Base-by-base conservation (phyloP, 352 stramenopile genomes). In the Phytophthora pisi region DNA sequence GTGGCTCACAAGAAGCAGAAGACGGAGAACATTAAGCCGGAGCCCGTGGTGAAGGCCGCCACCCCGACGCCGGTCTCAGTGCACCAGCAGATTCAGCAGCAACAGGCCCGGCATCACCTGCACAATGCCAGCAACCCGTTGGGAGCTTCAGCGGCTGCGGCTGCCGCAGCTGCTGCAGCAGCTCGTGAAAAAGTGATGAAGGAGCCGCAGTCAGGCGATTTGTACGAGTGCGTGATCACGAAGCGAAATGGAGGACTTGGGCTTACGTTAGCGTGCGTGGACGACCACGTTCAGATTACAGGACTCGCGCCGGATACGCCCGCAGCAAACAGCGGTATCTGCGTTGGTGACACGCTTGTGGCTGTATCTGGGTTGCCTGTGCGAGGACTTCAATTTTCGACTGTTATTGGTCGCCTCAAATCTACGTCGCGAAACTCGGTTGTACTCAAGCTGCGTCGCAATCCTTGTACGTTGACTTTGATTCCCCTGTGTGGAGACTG, bases 221-320 rank as follows among this genome's bases (percentile, higher is more conserved):
- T 93, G n/a, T 93, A 93, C 78, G 85, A 93, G 72, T 93, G 85
- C 51, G 83, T 93, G 40, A 93, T 93, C 72, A 93, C 82, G 45
- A 93, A 93, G 57, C 74, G 82, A 8, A 93, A 93, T 61, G 85
- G 85, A 28, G 83, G 85, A 9, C 73, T 93, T 16, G 85, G 85
- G 31, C 68, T 93, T 43, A 93, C 85, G 46, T 78, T 93, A 7
- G 85, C 85, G 16, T 93, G 85, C 57, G 85, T 93, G 49, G 85
- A 93, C 68, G 83, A 92, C 71, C 85, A 93, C 75, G 85, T 93
- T 24, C 85, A 93, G 70, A 93, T 93, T 73, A 93, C 82, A 50
- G 85, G 83, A 8, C 66, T 93, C 8, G 82, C 82, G 2, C 83
- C 83, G 0, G 85, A 92, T 57, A 93, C 85, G 8, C 85, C 85